Conservation (phyloP, 768 basidiomycete species). For the Chalciporus pseudorubinellus region DNA sequence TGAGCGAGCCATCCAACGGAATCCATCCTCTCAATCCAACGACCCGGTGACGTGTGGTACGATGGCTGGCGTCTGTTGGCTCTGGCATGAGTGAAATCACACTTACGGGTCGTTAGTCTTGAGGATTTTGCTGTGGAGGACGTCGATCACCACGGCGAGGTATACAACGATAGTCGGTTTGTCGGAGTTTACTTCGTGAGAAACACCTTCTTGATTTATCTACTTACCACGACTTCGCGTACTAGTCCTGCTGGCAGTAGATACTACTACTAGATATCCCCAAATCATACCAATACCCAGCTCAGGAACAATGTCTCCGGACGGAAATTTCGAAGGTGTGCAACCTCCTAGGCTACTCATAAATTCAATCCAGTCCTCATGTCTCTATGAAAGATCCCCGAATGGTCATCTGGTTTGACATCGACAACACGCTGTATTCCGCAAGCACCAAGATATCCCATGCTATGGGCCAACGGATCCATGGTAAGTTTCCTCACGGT, state of each 20-base stretch:
- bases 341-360: background rate
- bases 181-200: slow-evolving; percentile 28
- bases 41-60: background rate
- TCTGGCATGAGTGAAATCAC: slow-evolving; percentile 19
- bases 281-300: slow-evolving; percentile 23
- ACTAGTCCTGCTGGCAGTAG: no score
- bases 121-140: slow-evolving; percentile 37
- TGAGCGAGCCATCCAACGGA: slow-evolving; percentile 34
- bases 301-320: slow-evolving; percentile 19
- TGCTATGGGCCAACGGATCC: slow-evolving; percentile 77
- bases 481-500: slow-evolving; percentile 44
- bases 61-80: background rate
- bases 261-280: no score
- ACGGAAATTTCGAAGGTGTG: slow-evolving; percentile 27
- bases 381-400: slow-evolving; percentile 45
- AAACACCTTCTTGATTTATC: slow-evolving; percentile 21
- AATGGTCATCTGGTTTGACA: slow-evolving; percentile 74
- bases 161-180: background rate
- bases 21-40: slow-evolving; percentile 5
- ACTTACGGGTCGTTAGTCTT: slow-evolving; percentile 45
- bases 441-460: slow-evolving; percentile 70
- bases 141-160: slow-evolving; percentile 24
- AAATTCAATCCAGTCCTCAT: slow-evolving; percentile 1
- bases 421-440: slow-evolving; percentile 87
- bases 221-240: background rate